These are phyloP conservation scores for Rosa chinensis DNA, from an alignment of 306 rosid species.

Conservation along the genomic window DNA sequence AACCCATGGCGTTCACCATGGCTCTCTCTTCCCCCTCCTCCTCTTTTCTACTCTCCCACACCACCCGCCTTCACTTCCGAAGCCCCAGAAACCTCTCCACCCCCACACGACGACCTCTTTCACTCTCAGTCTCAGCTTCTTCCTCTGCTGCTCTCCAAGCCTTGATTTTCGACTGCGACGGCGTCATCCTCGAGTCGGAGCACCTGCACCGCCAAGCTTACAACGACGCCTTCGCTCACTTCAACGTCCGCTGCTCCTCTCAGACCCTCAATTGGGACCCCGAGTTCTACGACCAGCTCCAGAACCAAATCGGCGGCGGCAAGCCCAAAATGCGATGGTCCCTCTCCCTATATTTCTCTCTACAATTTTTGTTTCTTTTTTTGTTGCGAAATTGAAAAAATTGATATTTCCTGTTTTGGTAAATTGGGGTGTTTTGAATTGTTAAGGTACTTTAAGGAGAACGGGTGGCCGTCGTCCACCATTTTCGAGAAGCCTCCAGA, in stretches of 20 bases:
- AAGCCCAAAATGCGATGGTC: conserved; percentile 99
- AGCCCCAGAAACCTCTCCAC: not conserved
- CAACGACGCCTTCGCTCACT: conserved; percentile 78
- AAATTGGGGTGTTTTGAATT: conserved; percentile 19
- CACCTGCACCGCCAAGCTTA: conserved; percentile 93
- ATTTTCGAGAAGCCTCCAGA: conserved; percentile 69
- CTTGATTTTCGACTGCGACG: conserved; percentile 90
- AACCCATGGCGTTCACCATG: conserved; percentile 53
- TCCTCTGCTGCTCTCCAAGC: conserved; percentile 53
- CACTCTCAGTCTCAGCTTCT: conserved; percentile 50
- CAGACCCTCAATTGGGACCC: conserved; percentile 67
- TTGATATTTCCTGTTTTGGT: conserved; percentile 1
- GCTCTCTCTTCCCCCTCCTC: conserved; percentile 28
- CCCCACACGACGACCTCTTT: conserved; percentile 23
- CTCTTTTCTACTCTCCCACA: conserved; percentile 27
- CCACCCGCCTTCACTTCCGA: conserved; percentile 22
- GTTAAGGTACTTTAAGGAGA: conserved; percentile 84
- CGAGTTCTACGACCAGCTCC: conserved; percentile 78
- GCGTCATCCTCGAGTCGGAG: conserved; percentile 88
- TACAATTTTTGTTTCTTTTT: not conserved
- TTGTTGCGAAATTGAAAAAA: not conserved
- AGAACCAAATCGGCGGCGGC: conserved; percentile 90
- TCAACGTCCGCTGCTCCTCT: conserved; percentile 58
- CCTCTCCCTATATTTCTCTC: not conserved
- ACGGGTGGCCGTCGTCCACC: conserved; percentile 84